Evolutionary conservation across 208 protist genomes (phyloP).

Genomic region (Leishmania amazonensis): DNA sequence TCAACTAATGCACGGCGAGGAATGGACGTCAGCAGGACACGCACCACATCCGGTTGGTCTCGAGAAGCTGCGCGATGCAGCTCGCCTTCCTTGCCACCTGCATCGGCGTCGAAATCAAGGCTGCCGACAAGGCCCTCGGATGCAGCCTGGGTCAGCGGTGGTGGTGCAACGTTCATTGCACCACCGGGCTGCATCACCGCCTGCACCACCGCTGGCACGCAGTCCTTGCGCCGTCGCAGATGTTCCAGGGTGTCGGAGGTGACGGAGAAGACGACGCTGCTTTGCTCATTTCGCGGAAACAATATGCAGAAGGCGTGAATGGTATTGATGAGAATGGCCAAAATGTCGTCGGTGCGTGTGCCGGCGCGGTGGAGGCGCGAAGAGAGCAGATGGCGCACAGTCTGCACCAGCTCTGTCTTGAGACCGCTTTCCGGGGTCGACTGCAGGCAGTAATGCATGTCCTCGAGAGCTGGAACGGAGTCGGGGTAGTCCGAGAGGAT

Average conservation of each 20-base stretch:
- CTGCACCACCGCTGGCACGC: constrained; percentile 78
- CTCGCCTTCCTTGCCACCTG: constrained; percentile 2
- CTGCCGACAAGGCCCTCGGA: constrained; percentile 11
- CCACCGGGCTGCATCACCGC: constrained; percentile 69
- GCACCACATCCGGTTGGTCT: constrained; percentile 71
- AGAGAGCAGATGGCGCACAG: constrained; percentile 61
- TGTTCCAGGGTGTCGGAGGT: constrained; percentile 80
- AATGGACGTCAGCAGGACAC: constrained; percentile 80
- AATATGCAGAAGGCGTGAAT: constrained; percentile 83
- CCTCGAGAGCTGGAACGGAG: constrained; percentile 72
- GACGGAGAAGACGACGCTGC: constrained; percentile 69
- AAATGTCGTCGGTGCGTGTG: constrained; percentile 85
- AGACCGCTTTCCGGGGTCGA: constrained; percentile 47
- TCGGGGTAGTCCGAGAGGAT: constrained; percentile 89
- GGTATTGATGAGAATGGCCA: constrained; percentile 78
- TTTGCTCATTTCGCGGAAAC: constrained; percentile 77
- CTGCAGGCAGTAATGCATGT: constrained; percentile 79
- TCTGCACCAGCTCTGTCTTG: constrained; percentile 61
- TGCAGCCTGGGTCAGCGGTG: constrained; percentile 3
- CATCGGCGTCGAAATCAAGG: constrained; percentile 9
- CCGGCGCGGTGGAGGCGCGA: constrained; percentile 82
- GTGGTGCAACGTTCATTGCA: constrained; percentile 36
- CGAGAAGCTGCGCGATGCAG: constrained; percentile 19
- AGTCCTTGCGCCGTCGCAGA: constrained; percentile 76
- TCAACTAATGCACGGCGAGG: constrained; percentile 61